phyloP scores from a whole-genome alignment of 2,329 filamentous ascomycete species.

The Phyllosticta ampelicida region DNA sequence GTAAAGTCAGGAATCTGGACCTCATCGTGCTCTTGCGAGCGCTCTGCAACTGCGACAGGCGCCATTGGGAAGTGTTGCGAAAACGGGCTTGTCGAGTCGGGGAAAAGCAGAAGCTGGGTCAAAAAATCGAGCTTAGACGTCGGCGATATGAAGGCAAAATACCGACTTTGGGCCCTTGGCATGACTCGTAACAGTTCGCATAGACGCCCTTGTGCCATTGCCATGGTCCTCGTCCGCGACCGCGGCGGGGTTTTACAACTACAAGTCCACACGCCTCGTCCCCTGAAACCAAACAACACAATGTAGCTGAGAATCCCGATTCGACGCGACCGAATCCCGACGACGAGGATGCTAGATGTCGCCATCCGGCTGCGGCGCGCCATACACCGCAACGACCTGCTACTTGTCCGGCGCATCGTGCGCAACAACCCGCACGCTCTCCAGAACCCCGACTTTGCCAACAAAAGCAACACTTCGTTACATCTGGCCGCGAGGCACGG shows the following conservation, averaged over 20 bases:
- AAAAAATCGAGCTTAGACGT: conserved; percentile 6
- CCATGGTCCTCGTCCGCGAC: neutral
- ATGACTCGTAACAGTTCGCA: neutral
- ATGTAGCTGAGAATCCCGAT: neutral
- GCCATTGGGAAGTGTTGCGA: conserved; percentile 1
- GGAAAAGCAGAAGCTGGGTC: neutral
- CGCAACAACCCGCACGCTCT: conserved; percentile 59
- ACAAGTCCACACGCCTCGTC: neutral
- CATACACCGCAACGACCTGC: conserved; percentile 62
- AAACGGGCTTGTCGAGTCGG: neutral
- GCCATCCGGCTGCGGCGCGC: conserved; percentile 69
- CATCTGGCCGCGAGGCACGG: conserved; percentile 71
- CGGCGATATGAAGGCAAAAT: neutral
- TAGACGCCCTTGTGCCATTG: too few relatives aligned
- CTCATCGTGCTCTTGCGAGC: neutral
- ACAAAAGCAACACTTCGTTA: conserved; percentile 71
- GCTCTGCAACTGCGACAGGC: conserved; percentile 4
- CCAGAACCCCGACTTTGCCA: conserved; percentile 66
- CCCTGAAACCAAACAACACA: conserved; percentile 2
- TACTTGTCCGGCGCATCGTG: conserved; percentile 67
- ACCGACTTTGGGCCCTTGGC: neutral
- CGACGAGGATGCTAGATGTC: conserved; percentile 56
- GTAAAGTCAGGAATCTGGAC: conserved; percentile 3
- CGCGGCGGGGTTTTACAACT: neutral
- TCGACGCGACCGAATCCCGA: neutral